Conservation (phyloP, 176 grass and related monocot species). For the Secale cereale region DNA sequence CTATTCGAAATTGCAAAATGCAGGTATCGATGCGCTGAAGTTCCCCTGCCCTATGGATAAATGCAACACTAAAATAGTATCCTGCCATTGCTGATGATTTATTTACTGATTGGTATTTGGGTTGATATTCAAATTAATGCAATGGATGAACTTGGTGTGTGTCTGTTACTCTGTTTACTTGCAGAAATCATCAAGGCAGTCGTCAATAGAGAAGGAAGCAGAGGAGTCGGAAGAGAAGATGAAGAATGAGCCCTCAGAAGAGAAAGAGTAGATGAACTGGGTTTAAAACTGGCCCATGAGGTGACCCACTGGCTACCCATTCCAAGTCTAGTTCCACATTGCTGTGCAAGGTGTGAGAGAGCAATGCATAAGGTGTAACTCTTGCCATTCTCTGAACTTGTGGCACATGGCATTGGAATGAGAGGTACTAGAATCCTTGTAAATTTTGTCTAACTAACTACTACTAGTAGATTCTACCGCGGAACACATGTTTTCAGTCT, state of each 20-base stretch:
- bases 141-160: not conserved
- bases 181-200: conserved; percentile 3
- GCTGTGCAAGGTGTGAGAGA: not conserved
- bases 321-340: conserved; percentile 3
- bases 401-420: not conserved
- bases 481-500: not conserved
- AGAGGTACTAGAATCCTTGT: conserved; percentile 1
- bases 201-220: conserved; percentile 14
- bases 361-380: not conserved
- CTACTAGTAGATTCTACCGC: not conserved
- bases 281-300: not conserved
- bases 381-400: conserved; percentile 2
- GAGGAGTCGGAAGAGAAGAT: not conserved
- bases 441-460: not conserved
- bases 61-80: not conserved
- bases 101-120: not conserved
- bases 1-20: not conserved
- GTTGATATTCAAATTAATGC: not conserved
- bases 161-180: not conserved
- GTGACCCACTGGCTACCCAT: not conserved
- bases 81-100: not conserved
- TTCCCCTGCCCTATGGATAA: not conserved
- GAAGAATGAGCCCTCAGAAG: not conserved
- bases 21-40: not conserved
- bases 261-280: conserved; percentile 1